These are phyloP conservation scores for Penicillium longicatenatum DNA, from an alignment of 495 filamentous ascomycete genomes.

Conservation along the genomic window DNA sequence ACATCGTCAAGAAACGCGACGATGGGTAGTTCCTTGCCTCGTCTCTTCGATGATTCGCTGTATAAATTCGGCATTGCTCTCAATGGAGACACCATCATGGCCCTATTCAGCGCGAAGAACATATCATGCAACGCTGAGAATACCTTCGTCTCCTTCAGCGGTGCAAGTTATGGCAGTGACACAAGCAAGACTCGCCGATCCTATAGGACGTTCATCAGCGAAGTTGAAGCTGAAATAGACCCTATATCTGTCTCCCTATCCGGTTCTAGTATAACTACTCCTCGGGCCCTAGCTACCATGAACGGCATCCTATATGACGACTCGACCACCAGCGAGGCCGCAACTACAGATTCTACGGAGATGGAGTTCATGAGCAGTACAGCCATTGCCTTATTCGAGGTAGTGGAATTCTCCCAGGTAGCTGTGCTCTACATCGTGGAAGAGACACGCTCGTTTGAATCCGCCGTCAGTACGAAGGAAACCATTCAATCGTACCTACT, in stretches of 20 bases:
- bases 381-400: not conserved
- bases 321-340: not conserved
- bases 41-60: not conserved
- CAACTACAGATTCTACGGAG: not conserved
- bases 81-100: not conserved
- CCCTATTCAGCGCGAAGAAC: not conserved
- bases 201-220: not conserved
- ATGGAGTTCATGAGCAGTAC: not conserved
- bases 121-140: not conserved
- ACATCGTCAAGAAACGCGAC: not conserved
- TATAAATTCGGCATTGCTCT: not conserved
- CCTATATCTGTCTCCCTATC: no score
- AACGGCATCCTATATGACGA: not conserved
- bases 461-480: not conserved
- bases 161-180: not conserved
- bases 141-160: not conserved
- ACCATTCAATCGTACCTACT: not conserved
- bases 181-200: not conserved
- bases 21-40: not conserved
- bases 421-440: not conserved
- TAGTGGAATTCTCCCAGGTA: not conserved
- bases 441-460: not conserved
- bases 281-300: not conserved
- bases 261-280: not conserved
- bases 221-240: not conserved